These are phyloP conservation scores for Firmiana major DNA, from an alignment of 345 rosid species.

Conservation along the genomic window DNA sequence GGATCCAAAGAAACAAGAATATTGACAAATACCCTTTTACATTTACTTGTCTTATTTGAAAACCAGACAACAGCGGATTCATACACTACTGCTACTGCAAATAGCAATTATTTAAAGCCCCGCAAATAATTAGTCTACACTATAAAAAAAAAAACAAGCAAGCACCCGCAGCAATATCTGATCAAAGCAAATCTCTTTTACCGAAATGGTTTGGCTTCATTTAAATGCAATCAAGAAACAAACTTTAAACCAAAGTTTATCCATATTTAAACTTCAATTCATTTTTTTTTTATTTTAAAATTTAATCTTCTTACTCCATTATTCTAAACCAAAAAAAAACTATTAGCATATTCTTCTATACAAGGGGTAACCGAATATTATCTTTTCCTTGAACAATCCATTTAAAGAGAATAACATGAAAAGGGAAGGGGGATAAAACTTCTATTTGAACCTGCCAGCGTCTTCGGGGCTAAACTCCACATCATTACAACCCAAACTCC, in stretches of 20 bases:
- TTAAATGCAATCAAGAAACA: too few relatives aligned
- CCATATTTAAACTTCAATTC: neutral
- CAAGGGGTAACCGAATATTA: neutral
- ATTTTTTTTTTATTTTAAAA: neutral
- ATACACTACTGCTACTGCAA: neutral
- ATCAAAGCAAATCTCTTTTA: neutral
- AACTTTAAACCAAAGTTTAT: too few relatives aligned
- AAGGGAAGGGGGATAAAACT: neutral
- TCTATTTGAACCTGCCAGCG: conserved; percentile 68
- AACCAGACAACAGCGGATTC: neutral
- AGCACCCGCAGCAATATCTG: neutral
- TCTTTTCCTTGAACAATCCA: neutral
- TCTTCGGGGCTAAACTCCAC: conserved; percentile 96
- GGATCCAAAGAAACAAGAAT: neutral
- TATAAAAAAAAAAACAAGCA: neutral
- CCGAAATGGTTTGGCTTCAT: neutral
- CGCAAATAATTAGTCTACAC: neutral
- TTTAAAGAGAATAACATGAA: neutral
- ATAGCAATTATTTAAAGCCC: neutral
- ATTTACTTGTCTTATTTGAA: neutral
- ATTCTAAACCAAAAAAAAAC: neutral
- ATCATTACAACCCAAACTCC: conserved; percentile 88
- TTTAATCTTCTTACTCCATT: neutral
- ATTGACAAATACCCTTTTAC: neutral
- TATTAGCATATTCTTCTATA: neutral